Base-by-base conservation (phyloP, 495 filamentous ascomycete species). In the Daldinia caldariorum region DNA sequence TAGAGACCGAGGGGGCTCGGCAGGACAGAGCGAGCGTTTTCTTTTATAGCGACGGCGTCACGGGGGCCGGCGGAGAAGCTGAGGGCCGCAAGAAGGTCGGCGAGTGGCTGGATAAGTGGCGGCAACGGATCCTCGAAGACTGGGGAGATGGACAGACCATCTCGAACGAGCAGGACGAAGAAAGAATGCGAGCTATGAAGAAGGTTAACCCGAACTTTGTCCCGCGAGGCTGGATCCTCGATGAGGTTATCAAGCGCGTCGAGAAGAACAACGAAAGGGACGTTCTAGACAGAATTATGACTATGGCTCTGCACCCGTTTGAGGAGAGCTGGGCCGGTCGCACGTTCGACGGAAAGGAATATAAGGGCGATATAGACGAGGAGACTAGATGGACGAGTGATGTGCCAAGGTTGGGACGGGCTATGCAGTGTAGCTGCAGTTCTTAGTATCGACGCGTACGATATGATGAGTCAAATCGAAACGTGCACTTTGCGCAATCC, bases 341-440 rank as follows among this genome's bases (percentile, higher is more conserved):
- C 22, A 71, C 69, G 16, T 74, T 82, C 26, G 78, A 80, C n/a
- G 77, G 79, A 18, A 69, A 74, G 34, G 60, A 62, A 18, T 82
- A 82, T 45, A 58, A 79, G n/a, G 85, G 88, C 50, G 82, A 93
- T 66, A 79, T 77, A 70, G 87, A 87, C 31, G 92, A 95, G 76
- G 93, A 96, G 66, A 85, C 89, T 73, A 84, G 96, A 71, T 97
- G 91, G 82, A 94, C 90, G 65, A 89, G 92, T 8, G 94, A 97
- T 82, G 93, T 97, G 58, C 95, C 95, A 9, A 89, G 82, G 79
- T 79, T 81, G 45, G 87, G 86, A 77, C 84, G 92, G 72, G 91
- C 89, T 45, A 88, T 97, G 87, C 94, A 97, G 84, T 99, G 95
- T 80, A 94, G 91, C 76, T 99, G 95, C 78, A 87, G 84, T 66